Evolutionary conservation across 371 early-diverging fungal genomes (phyloP).

Genomic region (Apophysomyces variabilis): DNA sequence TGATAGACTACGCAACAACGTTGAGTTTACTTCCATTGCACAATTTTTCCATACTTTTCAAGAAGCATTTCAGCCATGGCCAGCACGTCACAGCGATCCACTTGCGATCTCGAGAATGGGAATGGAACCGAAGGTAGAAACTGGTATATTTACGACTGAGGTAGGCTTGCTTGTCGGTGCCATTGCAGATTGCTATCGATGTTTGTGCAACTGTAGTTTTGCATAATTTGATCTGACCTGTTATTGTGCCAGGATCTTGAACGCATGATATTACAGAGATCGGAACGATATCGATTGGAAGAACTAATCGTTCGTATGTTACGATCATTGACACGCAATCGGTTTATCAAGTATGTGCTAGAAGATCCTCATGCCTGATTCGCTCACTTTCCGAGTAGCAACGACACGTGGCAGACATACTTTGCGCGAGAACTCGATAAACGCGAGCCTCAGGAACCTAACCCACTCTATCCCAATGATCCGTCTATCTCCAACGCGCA

Average conservation of each 20-base stretch:
- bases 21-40: constrained; percentile 51
- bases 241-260: constrained; percentile 44
- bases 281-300: constrained; percentile 38
- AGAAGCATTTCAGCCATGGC: constrained; percentile 52
- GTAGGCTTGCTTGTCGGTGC: constrained; percentile 15
- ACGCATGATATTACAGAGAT: constrained; percentile 40
- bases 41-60: constrained; percentile 53
- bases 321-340: constrained; percentile 39
- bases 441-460: constrained; percentile 33
- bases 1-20: constrained; percentile 44
- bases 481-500: not conserved
- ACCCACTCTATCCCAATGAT: constrained; percentile 28
- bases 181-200: constrained; percentile 2
- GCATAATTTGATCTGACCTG: constrained; percentile 18
- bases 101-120: constrained; percentile 11
- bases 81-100: constrained; percentile 21
- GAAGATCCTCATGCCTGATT: not conserved
- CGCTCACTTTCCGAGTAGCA: constrained; percentile 29
- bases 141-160: constrained; percentile 37
- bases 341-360: constrained; percentile 45
- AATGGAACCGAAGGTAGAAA: constrained; percentile 21
- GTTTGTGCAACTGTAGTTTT: constrained; percentile 30
- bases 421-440: constrained; percentile 59
- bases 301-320: constrained; percentile 49
- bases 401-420: constrained; percentile 62